These are phyloP conservation scores for Albizia julibrissin DNA, from an alignment of 306 rosid species.

Conservation along the genomic window DNA sequence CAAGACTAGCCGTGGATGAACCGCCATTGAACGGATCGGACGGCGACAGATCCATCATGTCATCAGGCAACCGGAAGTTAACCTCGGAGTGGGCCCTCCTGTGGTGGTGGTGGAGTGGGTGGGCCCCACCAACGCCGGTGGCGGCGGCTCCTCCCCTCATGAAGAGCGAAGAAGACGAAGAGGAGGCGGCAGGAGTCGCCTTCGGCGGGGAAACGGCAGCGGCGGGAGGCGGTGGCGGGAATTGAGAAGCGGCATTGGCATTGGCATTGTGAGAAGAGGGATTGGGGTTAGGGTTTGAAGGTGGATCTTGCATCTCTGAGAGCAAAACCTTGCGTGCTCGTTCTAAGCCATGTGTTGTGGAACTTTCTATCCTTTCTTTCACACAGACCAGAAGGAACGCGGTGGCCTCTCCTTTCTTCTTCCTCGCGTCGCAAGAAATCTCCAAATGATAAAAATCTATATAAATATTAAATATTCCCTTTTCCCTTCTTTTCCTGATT, in stretches of 20 bases:
- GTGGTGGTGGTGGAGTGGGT: constrained; percentile 46
- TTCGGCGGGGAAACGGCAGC: neutral
- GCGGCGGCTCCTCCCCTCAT: constrained; percentile 13
- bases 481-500: neutral
- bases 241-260: constrained; percentile 27
- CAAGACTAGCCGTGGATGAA: constrained; percentile 79
- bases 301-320: constrained; percentile 66
- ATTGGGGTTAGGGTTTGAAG: constrained; percentile 43
- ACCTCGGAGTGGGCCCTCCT: constrained; percentile 84
- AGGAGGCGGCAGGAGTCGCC: constrained; percentile 33
- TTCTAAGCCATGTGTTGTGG: constrained; percentile 34
- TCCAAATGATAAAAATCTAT: neutral
- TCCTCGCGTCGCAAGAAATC: constrained; percentile 32
- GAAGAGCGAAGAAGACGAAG: constrained; percentile 31
- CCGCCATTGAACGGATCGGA: constrained; percentile 86
- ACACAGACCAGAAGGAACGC: constrained; percentile 17
- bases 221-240: constrained; percentile 27
- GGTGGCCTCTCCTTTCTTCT: constrained; percentile 26
- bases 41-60: constrained; percentile 74
- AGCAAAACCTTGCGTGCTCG: constrained; percentile 26
- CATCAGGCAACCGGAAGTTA: constrained; percentile 73
- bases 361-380: constrained; percentile 32
- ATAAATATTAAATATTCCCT: neutral
- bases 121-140: constrained; percentile 22
- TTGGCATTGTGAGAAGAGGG: constrained; percentile 8